Conservation (phyloP, 768 basidiomycete species). For the Tulasnella sp. region DNA sequence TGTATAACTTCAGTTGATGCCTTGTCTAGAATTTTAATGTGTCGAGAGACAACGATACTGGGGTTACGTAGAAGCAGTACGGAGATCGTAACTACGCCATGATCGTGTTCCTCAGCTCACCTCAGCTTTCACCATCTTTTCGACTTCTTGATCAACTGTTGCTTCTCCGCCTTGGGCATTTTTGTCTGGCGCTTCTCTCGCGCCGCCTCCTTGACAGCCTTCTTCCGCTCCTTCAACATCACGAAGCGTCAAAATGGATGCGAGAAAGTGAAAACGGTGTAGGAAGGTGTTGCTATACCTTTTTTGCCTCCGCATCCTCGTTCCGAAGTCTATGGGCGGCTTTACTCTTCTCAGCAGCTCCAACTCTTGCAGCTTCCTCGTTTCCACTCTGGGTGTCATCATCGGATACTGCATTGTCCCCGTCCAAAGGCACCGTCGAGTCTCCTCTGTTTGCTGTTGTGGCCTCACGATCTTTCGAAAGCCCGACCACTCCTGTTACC, state of each 20-base stretch:
- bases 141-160: conserved; percentile 54
- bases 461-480: conserved; percentile 20
- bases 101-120: too few species aligned
- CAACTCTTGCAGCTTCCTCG: conserved; percentile 18
- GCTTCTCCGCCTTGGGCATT: conserved; percentile 94
- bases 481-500: conserved; percentile 57
- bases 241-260: conserved; percentile 15
- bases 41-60: too few species aligned
- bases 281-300: conserved; percentile 36
- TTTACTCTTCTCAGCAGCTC: conserved; percentile 32
- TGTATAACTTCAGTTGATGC: neutral
- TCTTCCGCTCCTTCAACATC: conserved; percentile 73
- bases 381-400: conserved; percentile 17
- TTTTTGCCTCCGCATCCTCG: conserved; percentile 86
- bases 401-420: conserved; percentile 19
- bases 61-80: too few species aligned
- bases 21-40: too few species aligned
- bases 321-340: conserved; percentile 77
- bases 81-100: too few species aligned
- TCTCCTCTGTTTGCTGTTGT: conserved; percentile 19
- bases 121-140: conserved; percentile 8
- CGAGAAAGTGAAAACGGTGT: conserved; percentile 10
- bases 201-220: conserved; percentile 73
- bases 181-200: conserved; percentile 83
- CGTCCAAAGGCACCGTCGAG: conserved; percentile 29